Percentiles rank a stretch among this genome's conserved stretches.
phyloP scores from a whole-genome alignment of 345 rosid species.

The Reutealis trisperma region DNA sequence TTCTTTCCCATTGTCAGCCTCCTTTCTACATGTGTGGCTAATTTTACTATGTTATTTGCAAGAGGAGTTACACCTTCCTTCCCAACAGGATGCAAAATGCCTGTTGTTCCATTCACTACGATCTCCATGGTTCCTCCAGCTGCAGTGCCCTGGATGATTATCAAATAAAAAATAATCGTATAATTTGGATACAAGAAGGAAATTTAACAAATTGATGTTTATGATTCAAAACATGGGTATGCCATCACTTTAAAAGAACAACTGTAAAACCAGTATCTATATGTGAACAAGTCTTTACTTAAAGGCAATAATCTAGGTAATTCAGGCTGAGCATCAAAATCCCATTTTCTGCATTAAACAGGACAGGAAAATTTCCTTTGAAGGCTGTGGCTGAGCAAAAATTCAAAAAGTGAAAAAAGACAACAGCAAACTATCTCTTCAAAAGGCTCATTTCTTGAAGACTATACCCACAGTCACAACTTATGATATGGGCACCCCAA shows the following conservation, averaged over 20 bases:
- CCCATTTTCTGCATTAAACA: too few species aligned
- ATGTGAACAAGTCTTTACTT: neutral
- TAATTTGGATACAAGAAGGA: neutral
- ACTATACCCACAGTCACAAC: neutral
- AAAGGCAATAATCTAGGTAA: neutral
- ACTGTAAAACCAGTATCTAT: neutral
- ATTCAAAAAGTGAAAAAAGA: neutral
- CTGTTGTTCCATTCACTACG: conserved; percentile 51
- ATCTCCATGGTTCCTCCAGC: conserved; percentile 59
- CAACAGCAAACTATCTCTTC: neutral
- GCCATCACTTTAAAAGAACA: too few species aligned
- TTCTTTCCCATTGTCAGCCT: conserved; percentile 58
- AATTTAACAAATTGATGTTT: neutral
- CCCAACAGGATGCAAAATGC: conserved; percentile 49
- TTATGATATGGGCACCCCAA: neutral
- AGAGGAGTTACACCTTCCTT: conserved; percentile 47
- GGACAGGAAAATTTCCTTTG: too few species aligned
- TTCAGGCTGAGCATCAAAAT: neutral
- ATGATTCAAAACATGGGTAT: neutral
- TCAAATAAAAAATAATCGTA: neutral
- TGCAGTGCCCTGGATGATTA: conserved; percentile 40
- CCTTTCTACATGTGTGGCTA: conserved; percentile 52
- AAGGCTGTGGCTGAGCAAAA: too few species aligned
- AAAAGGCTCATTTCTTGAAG: neutral
- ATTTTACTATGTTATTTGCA: conserved; percentile 43